Evolutionary conservation across 2,329 filamentous ascomycete species (phyloP).

Genomic region (Diaporthe citrichinensis): DNA sequence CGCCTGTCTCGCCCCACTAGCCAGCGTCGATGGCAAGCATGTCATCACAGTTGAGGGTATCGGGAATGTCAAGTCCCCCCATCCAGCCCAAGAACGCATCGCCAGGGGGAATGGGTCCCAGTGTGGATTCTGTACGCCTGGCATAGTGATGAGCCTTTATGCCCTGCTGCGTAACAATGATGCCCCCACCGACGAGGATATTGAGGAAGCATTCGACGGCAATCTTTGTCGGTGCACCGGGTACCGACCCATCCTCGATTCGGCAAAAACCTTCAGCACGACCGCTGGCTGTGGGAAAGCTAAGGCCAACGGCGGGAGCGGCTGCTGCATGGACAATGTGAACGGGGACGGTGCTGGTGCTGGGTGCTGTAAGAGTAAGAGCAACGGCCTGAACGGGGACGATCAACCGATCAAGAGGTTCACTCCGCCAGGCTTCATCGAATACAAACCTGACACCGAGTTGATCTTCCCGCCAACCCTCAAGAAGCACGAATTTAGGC

Average conservation of each 20-base stretch:
- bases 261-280: constrained; percentile 88
- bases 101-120: constrained; percentile 94
- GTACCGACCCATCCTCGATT: constrained; percentile 93
- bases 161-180: constrained; percentile 89
- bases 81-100: constrained; percentile 91
- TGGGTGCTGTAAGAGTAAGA: constrained; percentile 77
- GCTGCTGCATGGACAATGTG: constrained; percentile 81
- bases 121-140: constrained; percentile 94
- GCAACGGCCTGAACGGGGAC: constrained; percentile 62
- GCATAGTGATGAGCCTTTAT: constrained; percentile 98
- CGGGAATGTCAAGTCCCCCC: constrained; percentile 86
- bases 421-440: constrained; percentile 90
- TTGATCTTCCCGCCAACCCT: constrained; percentile 93
- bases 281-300: constrained; percentile 66
- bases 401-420: constrained; percentile 74
- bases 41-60: constrained; percentile 98
- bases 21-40: constrained; percentile 96
- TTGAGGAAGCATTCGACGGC: constrained; percentile 97
- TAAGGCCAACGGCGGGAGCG: constrained; percentile 63
- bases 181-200: constrained; percentile 81
- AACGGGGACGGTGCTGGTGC: constrained; percentile 63
- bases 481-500: constrained; percentile 84
- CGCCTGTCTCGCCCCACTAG: constrained; percentile 92
- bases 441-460: constrained; percentile 93
- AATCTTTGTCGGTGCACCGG: constrained; percentile 97